Evolutionary conservation across 345 rosid species (phyloP), one percentile per base, ranked within the genome.

Genomic region (Eucalyptus viminalis): DNA sequence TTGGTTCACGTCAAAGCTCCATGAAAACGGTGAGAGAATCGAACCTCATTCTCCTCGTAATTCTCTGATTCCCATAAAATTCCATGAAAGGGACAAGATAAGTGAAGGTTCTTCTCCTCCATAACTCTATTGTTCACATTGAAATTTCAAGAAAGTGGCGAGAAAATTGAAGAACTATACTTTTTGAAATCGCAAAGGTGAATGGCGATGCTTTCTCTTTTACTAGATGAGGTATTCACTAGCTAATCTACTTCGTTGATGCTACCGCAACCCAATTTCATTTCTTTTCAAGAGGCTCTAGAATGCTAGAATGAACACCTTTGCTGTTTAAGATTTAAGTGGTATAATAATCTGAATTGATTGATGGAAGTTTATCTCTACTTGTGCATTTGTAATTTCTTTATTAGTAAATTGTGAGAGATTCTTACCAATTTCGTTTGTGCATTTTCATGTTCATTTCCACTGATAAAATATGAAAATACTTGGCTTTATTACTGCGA

Each of bases 401-500:
- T 51, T 51, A 17, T 51, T 51, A 51, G 22, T 51, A 51, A 51
- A 51, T 51, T 51, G 22, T 51, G 22, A 51, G 54, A 51, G 9
- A 16, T 51, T 51, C 22, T 7, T 51, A 51, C 22, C 54, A 17
- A 16, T 16, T 1, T 4, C 9, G 4, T 51, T 51, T 51, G 22
- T 51, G 54, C 58, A 53, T 53, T 53, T 53, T 21, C 58, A 21
- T 53, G 58, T 53, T 53, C 58, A 53, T 53, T 53, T 53, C 0
- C 58, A 53, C 58, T 21, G 4, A 53, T 53, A 21, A 53, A 21
- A 3, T 53, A 53, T 19, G 25, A 53, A 53, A 53, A 53, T 53
- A 53, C 2, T 21, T 1, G 2, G 11, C 56, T 19, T 19, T 53
- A 21, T 53, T 53, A 53, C 0, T 53, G 1, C 0, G 2, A 53